Percentiles rank a stretch among this genome's conserved stretches.
phyloP scores from a whole-genome alignment of 176 grass and related monocot genomes.

The Raddia guianensis region DNA sequence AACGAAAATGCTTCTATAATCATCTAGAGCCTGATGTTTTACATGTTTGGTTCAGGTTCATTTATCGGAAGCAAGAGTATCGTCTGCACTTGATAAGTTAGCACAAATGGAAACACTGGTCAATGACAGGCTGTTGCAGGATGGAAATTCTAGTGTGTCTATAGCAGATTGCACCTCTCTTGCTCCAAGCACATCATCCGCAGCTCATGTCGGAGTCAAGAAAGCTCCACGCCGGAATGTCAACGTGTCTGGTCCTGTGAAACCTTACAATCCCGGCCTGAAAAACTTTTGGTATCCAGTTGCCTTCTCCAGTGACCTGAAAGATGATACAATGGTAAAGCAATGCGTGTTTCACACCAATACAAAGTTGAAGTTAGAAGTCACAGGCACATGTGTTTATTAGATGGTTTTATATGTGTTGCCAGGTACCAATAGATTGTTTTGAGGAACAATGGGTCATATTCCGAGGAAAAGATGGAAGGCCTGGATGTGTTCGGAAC shows the following conservation, averaged over 20 bases:
- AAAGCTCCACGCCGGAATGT: slow-evolving; percentile 47
- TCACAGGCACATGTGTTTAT: not conserved
- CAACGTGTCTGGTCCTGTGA: slow-evolving; percentile 81
- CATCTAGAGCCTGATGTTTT: slow-evolving; percentile 9
- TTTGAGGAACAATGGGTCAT: slow-evolving; percentile 98
- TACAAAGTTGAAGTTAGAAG: not conserved
- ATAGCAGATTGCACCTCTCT: slow-evolving; percentile 44
- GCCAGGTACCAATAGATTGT: slow-evolving; percentile 93
- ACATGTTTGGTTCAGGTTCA: slow-evolving; percentile 53
- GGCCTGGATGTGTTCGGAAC: slow-evolving; percentile 89
- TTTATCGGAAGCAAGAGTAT: slow-evolving; percentile 74
- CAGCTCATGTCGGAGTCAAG: slow-evolving; percentile 35
- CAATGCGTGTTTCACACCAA: not conserved
- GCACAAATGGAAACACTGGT: slow-evolving; percentile 84
- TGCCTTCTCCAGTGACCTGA: slow-evolving; percentile 87
- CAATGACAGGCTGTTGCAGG: slow-evolving; percentile 59
- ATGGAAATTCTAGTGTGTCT: slow-evolving; percentile 45
- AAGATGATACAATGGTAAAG: slow-evolving; percentile 90
- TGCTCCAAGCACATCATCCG: slow-evolving; percentile 64
- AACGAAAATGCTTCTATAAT: not conserved
- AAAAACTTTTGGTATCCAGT: slow-evolving; percentile 99
- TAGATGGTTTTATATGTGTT: not conserved
- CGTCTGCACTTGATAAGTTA: slow-evolving; percentile 72
- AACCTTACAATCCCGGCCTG: slow-evolving; percentile 70
- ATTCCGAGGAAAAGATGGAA: slow-evolving; percentile 86